Evolutionary conservation across 129 eudicot genomes (phyloP).

Genomic region (Flaveria trinervia): DNA sequence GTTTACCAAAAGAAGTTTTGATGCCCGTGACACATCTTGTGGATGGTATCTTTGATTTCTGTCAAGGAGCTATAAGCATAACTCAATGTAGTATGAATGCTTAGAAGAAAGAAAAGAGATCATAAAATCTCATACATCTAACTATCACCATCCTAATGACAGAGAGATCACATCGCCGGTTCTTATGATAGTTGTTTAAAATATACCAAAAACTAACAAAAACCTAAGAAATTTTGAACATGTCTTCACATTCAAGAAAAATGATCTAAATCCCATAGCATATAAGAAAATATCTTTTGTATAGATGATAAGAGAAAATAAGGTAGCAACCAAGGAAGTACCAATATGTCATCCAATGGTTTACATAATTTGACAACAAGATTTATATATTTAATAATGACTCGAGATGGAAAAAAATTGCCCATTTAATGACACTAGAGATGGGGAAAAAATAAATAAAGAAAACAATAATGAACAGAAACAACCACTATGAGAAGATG

Average conservation of each 20-base stretch:
- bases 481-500: slow-evolving; percentile 9
- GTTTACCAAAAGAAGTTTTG: slow-evolving; percentile 84
- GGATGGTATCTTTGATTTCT: slow-evolving; percentile 73
- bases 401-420: not conserved
- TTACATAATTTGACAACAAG: slow-evolving; percentile 12
- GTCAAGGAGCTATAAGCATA: slow-evolving; percentile 57
- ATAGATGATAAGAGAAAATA: not conserved
- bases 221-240: not conserved
- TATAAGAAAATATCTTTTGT: not conserved
- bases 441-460: no score
- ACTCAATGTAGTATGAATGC: slow-evolving; percentile 25
- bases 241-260: slow-evolving; percentile 1
- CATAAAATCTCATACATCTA: not conserved
- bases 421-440: no score
- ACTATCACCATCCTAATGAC: not conserved
- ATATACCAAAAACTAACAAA: not conserved
- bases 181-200: slow-evolving; percentile 11
- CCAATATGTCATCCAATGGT: not conserved
- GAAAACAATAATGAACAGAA: not conserved
- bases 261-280: not conserved
- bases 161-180: slow-evolving; percentile 20
- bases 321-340: slow-evolving; percentile 16
- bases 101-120: not conserved
- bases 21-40: slow-evolving; percentile 90
- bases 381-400: slow-evolving; percentile 9